Evolutionary conservation across 768 basidiomycete species (phyloP).

Genomic region (Tubosaeta sp.): DNA sequence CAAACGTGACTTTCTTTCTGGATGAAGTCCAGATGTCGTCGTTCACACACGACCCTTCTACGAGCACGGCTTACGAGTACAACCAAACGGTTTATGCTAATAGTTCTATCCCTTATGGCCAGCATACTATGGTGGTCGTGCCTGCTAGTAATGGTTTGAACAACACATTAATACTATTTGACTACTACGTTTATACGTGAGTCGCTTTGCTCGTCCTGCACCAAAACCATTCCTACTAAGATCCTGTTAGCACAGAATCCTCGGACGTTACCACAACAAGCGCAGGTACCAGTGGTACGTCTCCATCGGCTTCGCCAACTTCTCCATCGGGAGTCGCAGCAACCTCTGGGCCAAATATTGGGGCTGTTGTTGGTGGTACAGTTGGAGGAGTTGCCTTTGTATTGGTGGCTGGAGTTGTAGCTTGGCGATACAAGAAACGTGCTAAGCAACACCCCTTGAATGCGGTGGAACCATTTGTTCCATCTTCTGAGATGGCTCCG

Average conservation of each 20-base stretch:
- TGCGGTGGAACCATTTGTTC: constrained; percentile 4
- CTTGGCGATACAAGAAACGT: constrained; percentile 1
- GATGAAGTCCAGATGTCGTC: background rate
- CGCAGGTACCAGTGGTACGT: no score
- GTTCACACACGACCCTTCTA: constrained; percentile 2
- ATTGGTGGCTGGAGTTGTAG: background rate
- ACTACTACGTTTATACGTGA: no score
- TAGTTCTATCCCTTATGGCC: background rate
- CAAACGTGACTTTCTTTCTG: constrained; percentile 8
- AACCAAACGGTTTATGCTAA: constrained; percentile 15
- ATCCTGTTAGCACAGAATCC: no score
- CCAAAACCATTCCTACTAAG: no score
- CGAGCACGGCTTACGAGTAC: constrained; percentile 5
- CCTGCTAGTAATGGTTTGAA: background rate
- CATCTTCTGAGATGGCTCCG: background rate
- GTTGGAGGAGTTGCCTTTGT: constrained; percentile 2
- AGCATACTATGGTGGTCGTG: constrained; percentile 6
- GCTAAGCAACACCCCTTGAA: background rate
- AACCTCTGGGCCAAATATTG: background rate
- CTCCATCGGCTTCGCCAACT: background rate
- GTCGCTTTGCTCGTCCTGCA: no score
- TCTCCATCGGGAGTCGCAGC: background rate
- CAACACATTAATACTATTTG: no score
- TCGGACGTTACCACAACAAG: no score
- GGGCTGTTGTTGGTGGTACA: constrained; percentile 1